These are phyloP conservation scores for Calcarisporium arbuscula DNA, from an alignment of 2,329 filamentous ascomycete species.

Conservation along the genomic window DNA sequence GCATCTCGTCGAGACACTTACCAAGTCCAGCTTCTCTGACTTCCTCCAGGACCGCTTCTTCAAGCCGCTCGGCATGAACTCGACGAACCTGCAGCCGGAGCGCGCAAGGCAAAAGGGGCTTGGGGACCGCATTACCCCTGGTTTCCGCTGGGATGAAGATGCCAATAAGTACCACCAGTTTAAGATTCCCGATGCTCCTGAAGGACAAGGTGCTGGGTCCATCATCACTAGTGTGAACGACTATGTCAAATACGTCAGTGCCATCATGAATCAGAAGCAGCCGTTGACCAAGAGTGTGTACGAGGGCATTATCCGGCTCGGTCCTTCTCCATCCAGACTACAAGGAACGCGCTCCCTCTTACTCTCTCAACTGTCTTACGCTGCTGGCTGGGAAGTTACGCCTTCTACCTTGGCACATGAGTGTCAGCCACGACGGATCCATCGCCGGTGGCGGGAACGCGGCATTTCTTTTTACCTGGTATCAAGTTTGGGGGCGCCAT, in stretches of 20 bases:
- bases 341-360: slow-evolving; percentile 5
- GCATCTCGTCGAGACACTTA: slow-evolving; percentile 12
- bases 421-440: slow-evolving; percentile 19
- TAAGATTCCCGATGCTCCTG: slow-evolving; percentile 9
- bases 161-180: neutral
- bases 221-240: slow-evolving; percentile 17
- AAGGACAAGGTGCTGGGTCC: slow-evolving; percentile 19
- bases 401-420: slow-evolving; percentile 14
- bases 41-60: slow-evolving; percentile 15
- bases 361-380: slow-evolving; percentile 12
- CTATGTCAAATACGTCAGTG: slow-evolving; percentile 17
- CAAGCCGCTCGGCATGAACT: slow-evolving; percentile 16
- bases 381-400: slow-evolving; percentile 17
- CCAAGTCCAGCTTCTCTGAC: slow-evolving; percentile 8
- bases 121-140: slow-evolving; percentile 6
- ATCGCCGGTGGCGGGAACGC: slow-evolving; percentile 18
- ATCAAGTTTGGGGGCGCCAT: slow-evolving; percentile 19
- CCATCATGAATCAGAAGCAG: slow-evolving; percentile 11
- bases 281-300: slow-evolving; percentile 15
- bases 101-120: slow-evolving; percentile 8
- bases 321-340: slow-evolving; percentile 10
- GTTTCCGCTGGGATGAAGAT: slow-evolving; percentile 7
- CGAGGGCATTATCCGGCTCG: slow-evolving; percentile 15
- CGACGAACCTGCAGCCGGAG: slow-evolving; percentile 14
- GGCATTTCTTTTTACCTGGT: slow-evolving; percentile 20